Percentiles rank a stretch among this genome's conserved stretches.
Conservation (phyloP, 495 filamentous ascomycete species). For the Tuber calosporum region DNA sequence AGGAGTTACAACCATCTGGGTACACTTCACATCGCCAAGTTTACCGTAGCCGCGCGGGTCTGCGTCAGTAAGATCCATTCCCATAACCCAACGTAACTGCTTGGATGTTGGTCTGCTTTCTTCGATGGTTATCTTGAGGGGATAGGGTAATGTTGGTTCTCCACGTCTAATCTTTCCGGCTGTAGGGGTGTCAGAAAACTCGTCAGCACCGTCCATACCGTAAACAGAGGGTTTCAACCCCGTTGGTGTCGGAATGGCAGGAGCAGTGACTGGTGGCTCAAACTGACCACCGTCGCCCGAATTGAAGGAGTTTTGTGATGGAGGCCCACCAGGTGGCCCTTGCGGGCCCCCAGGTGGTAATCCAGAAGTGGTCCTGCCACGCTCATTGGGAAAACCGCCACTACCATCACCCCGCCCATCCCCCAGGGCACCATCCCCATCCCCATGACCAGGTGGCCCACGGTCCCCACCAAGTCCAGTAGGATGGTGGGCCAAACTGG, state of each 20-base stretch:
- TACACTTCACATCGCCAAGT: slow-evolving; percentile 24
- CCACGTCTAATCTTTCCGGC: not conserved
- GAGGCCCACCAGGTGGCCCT: not conserved
- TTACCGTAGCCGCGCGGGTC: slow-evolving; percentile 14
- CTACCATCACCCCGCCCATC: not conserved
- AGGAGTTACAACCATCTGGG: slow-evolving; percentile 17
- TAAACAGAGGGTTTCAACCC: not conserved
- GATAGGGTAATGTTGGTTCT: slow-evolving; percentile 4
- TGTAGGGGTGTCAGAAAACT: not conserved
- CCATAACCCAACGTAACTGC: slow-evolving; percentile 21
- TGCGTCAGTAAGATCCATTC: slow-evolving; percentile 36
- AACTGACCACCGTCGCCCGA: not conserved
- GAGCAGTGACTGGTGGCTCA: not conserved
- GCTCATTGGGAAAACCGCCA: not conserved
- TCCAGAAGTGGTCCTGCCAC: too few species aligned
- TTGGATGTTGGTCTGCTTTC: slow-evolving; percentile 25
- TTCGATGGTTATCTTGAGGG: slow-evolving; percentile 18
- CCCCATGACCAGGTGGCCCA: not conserved
- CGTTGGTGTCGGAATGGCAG: slow-evolving; percentile 11
- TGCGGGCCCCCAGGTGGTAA: not conserved
- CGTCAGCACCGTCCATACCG: not conserved
- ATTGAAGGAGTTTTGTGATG: slow-evolving; percentile 1
- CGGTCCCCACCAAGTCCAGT: not conserved
- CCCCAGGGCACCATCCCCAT: not conserved
- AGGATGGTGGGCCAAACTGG: not conserved